Percentiles rank a stretch among this genome's conserved stretches.
Evolutionary conservation across 768 basidiomycete species (phyloP).

Genomic region (Rhizopogon vinicolor): DNA sequence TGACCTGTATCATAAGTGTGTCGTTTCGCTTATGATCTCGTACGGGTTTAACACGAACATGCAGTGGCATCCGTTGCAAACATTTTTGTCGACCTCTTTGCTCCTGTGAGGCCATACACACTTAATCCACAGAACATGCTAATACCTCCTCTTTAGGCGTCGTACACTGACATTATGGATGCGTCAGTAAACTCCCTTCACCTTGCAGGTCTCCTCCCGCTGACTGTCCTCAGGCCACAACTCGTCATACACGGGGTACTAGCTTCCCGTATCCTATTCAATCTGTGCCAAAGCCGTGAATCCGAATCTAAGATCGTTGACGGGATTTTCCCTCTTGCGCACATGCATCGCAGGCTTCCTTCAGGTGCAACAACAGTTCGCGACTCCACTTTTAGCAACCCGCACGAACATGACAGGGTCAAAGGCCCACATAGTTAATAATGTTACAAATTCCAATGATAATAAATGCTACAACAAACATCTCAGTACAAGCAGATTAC

Average conservation of each 20-base stretch:
- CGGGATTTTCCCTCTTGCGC: background rate
- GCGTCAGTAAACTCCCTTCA: background rate
- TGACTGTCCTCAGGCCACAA: background rate
- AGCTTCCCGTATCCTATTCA: conserved; percentile 1
- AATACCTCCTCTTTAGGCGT: background rate
- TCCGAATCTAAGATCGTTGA: background rate
- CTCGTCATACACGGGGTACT: background rate
- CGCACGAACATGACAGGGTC: background rate
- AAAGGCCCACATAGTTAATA: background rate
- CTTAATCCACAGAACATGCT: background rate
- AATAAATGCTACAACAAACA: background rate
- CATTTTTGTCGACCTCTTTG: background rate
- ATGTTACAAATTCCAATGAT: background rate
- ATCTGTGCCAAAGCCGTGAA: background rate
- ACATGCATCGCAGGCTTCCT: background rate
- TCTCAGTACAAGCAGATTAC: conserved; percentile 14
- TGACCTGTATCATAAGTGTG: background rate
- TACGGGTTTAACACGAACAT: too few relatives aligned
- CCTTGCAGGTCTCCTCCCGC: background rate
- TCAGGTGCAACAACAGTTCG: background rate
- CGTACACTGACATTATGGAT: background rate
- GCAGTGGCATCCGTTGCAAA: background rate
- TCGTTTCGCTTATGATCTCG: background rate
- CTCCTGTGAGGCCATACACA: background rate
- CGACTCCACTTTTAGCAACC: background rate